Base-by-base conservation (phyloP, 495 filamentous ascomycete genomes). In the Podospora australis region DNA sequence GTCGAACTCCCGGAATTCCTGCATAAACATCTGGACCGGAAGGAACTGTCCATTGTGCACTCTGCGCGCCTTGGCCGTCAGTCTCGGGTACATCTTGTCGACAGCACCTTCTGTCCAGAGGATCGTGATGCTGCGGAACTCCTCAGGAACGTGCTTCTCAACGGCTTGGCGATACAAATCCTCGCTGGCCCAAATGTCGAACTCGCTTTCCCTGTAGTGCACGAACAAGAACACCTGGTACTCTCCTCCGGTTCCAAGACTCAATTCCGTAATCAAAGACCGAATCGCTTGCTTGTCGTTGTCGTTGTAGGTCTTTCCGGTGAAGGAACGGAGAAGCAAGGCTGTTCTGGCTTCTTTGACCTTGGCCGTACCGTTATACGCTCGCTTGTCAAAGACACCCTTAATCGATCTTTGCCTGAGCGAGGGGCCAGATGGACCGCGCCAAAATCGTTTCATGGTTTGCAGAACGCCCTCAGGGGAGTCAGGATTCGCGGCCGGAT, bases 171-270 rank as follows among this genome's bases (percentile, higher is more conserved):
- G 58, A 54, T 88, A 82, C 1, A 70, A 66, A 19, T 69, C 64
- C 14, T 68, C 57, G 58, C 78, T 69, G 5, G 70, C 67, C 65
- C 75, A 82, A 45, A 88, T 83, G 2, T 72, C 63, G 56, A 23
- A 65, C 56, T 39, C 64, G 47, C 14, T 30, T 44, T 88, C 78
- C 49, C 82, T 86, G 49, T 87, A 77, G 40, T 92, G 82, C 19
- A 91, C 75, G 45, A 90, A 73, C 3, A 92, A 65, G 54, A 84
- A 85, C 25, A 92, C 77, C 55, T 86, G 74, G 59, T 88, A 91
- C 65, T 88, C 82, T 9, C 79, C 86, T 2, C 88, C 88, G 6
- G 83, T 81, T 39, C 79, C 73, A 11, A 94, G 65, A 4, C 78
- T 78, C 22, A 90, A 66, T 62, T 92, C 88, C 16, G 78, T 81